Evolutionary conservation across 768 basidiomycete species (phyloP), one percentile per base, ranked within the genome.

Genomic region (Rhizopogon rudus): DNA sequence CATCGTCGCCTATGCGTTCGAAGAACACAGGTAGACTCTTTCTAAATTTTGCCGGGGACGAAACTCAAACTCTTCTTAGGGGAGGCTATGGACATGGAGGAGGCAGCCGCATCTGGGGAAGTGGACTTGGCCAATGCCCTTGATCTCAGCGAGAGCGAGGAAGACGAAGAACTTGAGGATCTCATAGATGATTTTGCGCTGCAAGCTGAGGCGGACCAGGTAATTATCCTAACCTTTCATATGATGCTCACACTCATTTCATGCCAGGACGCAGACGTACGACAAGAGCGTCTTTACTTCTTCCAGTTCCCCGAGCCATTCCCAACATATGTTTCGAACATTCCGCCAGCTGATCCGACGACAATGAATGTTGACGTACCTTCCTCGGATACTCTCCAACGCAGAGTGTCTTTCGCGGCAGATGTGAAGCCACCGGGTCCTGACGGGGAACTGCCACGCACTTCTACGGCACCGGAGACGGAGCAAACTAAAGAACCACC

Each of bases 291-390:
- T 17, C 72, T 96, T 3, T 96, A 89, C 64, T 86, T 93, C 61
- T 94, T 96, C 73, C 93, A 95, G 65, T 96, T 96, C 63, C 94
- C 94, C 0, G 68, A 76, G 8, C 89, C 91, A 0, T 94, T 97
- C 70, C 93, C 93, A 0, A 78, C 74, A 5, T 94, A 94, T 71
- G 56, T 74, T 2, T 72, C 80, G 6, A 63, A 73, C 56, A 52
- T 69, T 7, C 57, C 71, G 17, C 63, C 66, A 8, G 64, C 72
- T 50, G 61, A 56, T 8, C 54, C 61, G 16, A 71, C 67, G 8
- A 63, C 67, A 25, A 73, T 76, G 45, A 66, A 74, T 41, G 72
- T 70, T 14, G 72, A 76, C 52, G 61, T 20, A 14, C 50, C 61
- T 37, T 25, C 25, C 25, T 53, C 68, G 53, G 46, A 61, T 57